Evolutionary conservation across 106 monocot genomes (phyloP).

Genomic region (Iris macrosiphon): DNA sequence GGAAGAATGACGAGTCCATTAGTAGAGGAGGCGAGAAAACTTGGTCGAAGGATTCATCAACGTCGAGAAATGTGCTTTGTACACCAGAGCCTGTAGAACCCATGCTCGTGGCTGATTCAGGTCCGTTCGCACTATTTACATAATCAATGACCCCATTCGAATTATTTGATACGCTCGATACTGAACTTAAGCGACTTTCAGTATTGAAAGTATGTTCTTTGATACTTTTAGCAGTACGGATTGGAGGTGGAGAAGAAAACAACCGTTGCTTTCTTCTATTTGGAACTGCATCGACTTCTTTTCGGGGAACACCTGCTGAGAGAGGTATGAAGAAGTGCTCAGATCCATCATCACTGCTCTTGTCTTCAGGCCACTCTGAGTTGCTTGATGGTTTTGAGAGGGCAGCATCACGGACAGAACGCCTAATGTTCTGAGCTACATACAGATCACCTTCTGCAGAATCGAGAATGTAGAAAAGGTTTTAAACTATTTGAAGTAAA

Average conservation of each 20-base stretch:
- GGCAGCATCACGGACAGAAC: constrained; percentile 86
- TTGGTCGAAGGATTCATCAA: constrained; percentile 43
- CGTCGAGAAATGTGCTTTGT: constrained; percentile 4
- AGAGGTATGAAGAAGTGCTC: constrained; percentile 88
- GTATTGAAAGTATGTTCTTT: constrained; percentile 2
- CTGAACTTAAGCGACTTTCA: constrained; percentile 6
- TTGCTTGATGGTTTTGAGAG: constrained; percentile 37
- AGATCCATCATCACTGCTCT: constrained; percentile 54
- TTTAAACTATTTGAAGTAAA: too few species aligned
- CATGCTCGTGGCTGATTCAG: neutral
- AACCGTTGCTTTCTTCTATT: constrained; percentile 34
- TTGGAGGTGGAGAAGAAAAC: constrained; percentile 31
- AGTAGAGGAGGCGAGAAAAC: constrained; percentile 55
- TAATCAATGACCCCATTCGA: constrained; percentile 8
- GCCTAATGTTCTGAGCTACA: constrained; percentile 50
- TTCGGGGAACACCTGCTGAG: constrained; percentile 19
- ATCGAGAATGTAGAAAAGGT: too few species aligned
- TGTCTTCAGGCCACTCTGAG: constrained; percentile 31
- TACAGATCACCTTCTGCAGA: constrained; percentile 40
- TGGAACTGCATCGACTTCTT: constrained; percentile 29
- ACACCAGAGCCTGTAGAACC: constrained; percentile 2
- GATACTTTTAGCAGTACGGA: neutral
- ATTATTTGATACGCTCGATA: constrained; percentile 7
- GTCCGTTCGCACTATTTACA: neutral
- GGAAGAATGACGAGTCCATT: constrained; percentile 39